Percentiles rank a stretch among this genome's conserved stretches.
Conservation (phyloP, 495 filamentous ascomycete genomes). For the Bryoglossum gracile region DNA sequence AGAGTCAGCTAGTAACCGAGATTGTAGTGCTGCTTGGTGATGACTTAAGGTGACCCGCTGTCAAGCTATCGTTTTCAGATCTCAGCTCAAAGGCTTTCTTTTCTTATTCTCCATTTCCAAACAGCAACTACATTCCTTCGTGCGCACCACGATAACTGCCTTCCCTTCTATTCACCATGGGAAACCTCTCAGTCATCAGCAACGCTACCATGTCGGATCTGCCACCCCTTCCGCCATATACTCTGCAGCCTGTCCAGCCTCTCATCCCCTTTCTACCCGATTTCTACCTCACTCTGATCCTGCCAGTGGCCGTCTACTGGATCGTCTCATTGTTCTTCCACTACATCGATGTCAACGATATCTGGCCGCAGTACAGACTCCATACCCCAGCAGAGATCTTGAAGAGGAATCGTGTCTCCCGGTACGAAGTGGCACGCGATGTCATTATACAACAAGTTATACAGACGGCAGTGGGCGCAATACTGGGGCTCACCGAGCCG, state of each 20-base stretch:
- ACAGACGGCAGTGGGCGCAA: constrained; percentile 59
- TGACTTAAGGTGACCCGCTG: constrained; percentile 2
- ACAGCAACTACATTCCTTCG: constrained; percentile 25
- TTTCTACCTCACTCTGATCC: constrained; percentile 60
- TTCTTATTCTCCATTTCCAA: constrained; percentile 3
- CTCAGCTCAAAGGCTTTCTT: constrained; percentile 12
- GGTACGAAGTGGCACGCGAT: constrained; percentile 76
- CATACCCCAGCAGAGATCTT: constrained; percentile 86
- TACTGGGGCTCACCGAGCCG: constrained; percentile 57
- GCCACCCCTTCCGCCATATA: constrained; percentile 73
- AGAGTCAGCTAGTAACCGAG: constrained; percentile 22
- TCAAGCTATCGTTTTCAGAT: not conserved
- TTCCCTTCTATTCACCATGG: constrained; percentile 27
- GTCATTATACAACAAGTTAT: constrained; percentile 86
- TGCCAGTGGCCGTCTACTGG: constrained; percentile 89
- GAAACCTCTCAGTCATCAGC: constrained; percentile 29
- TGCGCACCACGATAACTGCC: constrained; percentile 32
- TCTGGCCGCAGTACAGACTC: constrained; percentile 79
- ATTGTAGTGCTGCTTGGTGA: constrained; percentile 15
- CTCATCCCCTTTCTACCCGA: constrained; percentile 75
- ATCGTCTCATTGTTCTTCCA: constrained; percentile 79
- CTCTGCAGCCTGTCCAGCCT: constrained; percentile 55
- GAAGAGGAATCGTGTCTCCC: constrained; percentile 77
- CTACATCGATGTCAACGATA: constrained; percentile 69
- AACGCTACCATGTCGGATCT: constrained; percentile 39